These are phyloP conservation scores for Oryza glaberrima DNA, from an alignment of 176 grass and related monocot genomes.

Conservation along the genomic window DNA sequence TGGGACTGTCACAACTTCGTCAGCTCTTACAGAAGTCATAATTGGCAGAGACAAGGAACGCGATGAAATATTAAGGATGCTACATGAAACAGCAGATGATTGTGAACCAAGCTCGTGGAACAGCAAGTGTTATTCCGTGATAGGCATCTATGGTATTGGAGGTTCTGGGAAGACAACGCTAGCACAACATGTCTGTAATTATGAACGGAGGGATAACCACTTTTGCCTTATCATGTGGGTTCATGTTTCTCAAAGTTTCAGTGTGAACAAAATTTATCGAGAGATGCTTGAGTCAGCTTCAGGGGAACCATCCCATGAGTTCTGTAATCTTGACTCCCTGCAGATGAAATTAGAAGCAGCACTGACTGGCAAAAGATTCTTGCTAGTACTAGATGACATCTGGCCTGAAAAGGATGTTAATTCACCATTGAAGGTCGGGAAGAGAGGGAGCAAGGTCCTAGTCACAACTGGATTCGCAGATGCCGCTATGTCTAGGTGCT, in stretches of 20 bases:
- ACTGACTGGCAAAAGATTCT: background rate
- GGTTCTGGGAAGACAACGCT: constrained; percentile 55
- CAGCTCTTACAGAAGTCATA: background rate
- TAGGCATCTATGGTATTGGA: constrained; percentile 39
- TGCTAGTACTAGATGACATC: constrained; percentile 35
- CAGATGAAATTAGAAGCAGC: background rate
- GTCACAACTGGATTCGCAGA: constrained; percentile 31
- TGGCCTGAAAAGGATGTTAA: background rate
- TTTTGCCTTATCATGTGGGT: constrained; percentile 43
- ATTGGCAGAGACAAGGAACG: constrained; percentile 31
- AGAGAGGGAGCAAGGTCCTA: constrained; percentile 39
- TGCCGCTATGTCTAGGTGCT: background rate
- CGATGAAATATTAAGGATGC: constrained; percentile 6
- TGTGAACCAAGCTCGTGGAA: background rate
- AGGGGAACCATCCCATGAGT: background rate
- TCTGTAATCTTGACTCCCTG: constrained; percentile 3
- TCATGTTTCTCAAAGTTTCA: constrained; percentile 33
- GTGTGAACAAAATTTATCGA: background rate
- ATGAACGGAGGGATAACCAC: background rate
- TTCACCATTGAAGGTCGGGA: constrained; percentile 9
- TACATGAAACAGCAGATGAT: background rate
- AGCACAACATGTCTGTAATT: background rate
- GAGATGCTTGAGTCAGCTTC: constrained; percentile 20
- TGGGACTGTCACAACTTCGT: background rate
- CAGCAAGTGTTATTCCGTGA: constrained; percentile 19